Evolutionary conservation across 1,139 yeast species (phyloP).

Genomic region (Arxiozyma slooffiae): DNA sequence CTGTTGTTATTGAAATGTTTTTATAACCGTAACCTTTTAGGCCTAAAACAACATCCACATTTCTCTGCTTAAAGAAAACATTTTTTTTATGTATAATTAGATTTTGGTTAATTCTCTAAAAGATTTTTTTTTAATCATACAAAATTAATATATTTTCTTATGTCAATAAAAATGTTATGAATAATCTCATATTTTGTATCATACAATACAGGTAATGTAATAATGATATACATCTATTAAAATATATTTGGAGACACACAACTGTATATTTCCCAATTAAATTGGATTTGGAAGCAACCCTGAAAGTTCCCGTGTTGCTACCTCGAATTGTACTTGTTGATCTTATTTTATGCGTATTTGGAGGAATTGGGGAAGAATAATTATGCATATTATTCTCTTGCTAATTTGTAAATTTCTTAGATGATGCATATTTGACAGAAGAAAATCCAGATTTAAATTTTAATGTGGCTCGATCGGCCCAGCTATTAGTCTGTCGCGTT

Average conservation of each 20-base stretch:
- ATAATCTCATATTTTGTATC: slow-evolving; percentile 50
- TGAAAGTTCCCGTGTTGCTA: slow-evolving; percentile 3
- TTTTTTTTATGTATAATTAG: slow-evolving; percentile 41
- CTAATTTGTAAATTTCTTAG: not conserved
- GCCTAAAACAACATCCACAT: slow-evolving; percentile 25
- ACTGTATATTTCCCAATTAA: not conserved
- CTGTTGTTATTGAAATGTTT: slow-evolving; percentile 11
- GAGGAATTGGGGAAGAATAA: slow-evolving; percentile 3
- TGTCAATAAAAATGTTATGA: slow-evolving; percentile 58
- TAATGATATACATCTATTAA: slow-evolving; percentile 69
- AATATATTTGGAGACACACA: slow-evolving; percentile 53
- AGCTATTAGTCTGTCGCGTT: slow-evolving; percentile 5
- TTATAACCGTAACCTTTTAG: slow-evolving; percentile 23
- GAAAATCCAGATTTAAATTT: slow-evolving; percentile 10
- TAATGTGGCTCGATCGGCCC: not conserved
- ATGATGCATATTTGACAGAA: slow-evolving; percentile 1
- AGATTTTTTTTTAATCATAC: slow-evolving; percentile 68
- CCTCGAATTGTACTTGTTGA: slow-evolving; percentile 17
- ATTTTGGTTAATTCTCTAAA: slow-evolving; percentile 70
- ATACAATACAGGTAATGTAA: slow-evolving; percentile 74
- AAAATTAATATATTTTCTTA: slow-evolving; percentile 75
- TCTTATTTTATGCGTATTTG: slow-evolving; percentile 11
- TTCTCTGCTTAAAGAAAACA: not conserved
- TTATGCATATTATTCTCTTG: slow-evolving; percentile 5
- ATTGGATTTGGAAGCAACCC: not conserved